Percentiles rank a stretch among this genome's conserved stretches.
Evolutionary conservation across 176 grass and related monocot species (phyloP).

Genomic region (Neostapfia colusana): DNA sequence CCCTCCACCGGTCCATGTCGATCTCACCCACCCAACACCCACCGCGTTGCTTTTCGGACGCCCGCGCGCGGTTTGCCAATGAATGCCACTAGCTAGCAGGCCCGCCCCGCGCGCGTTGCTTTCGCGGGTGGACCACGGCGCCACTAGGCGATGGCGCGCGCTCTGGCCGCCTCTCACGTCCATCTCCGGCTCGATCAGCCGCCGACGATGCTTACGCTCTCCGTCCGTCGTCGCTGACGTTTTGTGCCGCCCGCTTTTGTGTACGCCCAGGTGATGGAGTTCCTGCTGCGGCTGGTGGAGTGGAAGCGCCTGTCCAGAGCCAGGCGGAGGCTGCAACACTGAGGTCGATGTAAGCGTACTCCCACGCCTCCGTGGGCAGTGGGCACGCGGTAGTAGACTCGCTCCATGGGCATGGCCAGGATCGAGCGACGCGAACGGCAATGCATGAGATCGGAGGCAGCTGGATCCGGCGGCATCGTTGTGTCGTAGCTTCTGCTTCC

Average conservation of each 20-base stretch:
- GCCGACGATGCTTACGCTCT: neutral
- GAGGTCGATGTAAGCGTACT: neutral
- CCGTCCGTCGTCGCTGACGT: neutral
- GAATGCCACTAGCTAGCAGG: too few species aligned
- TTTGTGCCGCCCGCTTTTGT: neutral
- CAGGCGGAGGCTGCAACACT: slow-evolving; percentile 13
- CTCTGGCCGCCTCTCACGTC: slow-evolving; percentile 2
- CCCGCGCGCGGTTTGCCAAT: too few species aligned
- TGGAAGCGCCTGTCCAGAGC: slow-evolving; percentile 54
- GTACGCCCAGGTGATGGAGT: slow-evolving; percentile 54
- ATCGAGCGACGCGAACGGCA: slow-evolving; percentile 49
- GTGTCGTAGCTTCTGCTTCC: neutral
- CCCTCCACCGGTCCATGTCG: neutral
- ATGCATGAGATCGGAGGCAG: neutral
- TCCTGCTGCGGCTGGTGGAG: slow-evolving; percentile 64
- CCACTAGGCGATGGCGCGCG: neutral
- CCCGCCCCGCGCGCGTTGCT: too few species aligned
- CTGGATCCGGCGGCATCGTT: neutral
- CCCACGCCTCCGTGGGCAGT: neutral
- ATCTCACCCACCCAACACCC: too few species aligned
- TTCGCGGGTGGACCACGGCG: slow-evolving; percentile 15
- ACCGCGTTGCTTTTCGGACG: neutral
- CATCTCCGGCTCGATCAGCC: neutral
- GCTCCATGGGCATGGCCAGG: slow-evolving; percentile 4
- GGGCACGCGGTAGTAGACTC: too few species aligned